Conservation (phyloP, 2,329 filamentous ascomycete species). For the Ascochyta clinopodiicola region DNA sequence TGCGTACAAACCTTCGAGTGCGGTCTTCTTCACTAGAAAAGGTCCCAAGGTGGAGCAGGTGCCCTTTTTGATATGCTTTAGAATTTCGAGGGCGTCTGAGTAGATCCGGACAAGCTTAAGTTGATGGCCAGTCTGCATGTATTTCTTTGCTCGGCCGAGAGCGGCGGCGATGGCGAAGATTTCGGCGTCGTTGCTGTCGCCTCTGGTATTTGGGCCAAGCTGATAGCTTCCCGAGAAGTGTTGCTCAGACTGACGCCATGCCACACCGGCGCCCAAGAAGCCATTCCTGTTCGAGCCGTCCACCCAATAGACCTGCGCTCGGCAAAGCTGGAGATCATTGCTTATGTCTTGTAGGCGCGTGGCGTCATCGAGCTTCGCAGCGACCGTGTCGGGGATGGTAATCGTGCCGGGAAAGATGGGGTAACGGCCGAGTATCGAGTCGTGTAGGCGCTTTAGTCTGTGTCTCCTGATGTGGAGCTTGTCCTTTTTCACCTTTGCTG, state of each 20-base stretch:
- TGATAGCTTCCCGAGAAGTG: background rate
- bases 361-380: no score
- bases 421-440: no score
- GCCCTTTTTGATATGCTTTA: background rate
- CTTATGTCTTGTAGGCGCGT: no score
- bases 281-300: slow-evolving; percentile 1
- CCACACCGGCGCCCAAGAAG: slow-evolving; percentile 12
- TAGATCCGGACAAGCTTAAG: slow-evolving; percentile 11
- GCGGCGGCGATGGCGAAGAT: slow-evolving; percentile 18
- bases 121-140: background rate
- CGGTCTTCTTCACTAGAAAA: background rate
- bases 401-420: no score
- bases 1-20: slow-evolving; percentile 2
- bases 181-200: slow-evolving; percentile 7
- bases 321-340: background rate
- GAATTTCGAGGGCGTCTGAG: background rate
- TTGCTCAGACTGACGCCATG: background rate
- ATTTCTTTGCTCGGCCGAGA: background rate
- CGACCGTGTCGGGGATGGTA: no score
- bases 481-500: no score
- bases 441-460: no score
- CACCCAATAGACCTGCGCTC: slow-evolving; percentile 1
- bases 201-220: slow-evolving; percentile 3
- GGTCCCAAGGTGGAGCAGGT: background rate
- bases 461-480: no score